phyloP scores from a whole-genome alignment of 306 rosid species.

The Glycyrrhiza uralensis region DNA sequence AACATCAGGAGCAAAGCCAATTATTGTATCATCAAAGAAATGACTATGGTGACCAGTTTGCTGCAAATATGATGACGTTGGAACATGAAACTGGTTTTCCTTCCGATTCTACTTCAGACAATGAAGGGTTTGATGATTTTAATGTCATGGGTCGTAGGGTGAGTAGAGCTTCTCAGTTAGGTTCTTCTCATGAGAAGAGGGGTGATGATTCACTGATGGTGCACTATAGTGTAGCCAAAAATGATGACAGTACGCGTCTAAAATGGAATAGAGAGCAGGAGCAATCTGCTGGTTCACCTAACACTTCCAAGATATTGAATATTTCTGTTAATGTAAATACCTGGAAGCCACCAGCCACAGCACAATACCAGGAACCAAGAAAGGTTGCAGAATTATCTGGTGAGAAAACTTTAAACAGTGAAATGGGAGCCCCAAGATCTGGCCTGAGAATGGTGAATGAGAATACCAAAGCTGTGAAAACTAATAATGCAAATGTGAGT shows the following conservation, averaged over 20 bases:
- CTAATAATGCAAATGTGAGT: slow-evolving; percentile 64
- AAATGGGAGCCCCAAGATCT: slow-evolving; percentile 42
- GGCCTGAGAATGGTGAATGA: slow-evolving; percentile 40
- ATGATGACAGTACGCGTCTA: slow-evolving; percentile 30
- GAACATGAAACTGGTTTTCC: slow-evolving; percentile 58
- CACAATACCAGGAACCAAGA: slow-evolving; percentile 50
- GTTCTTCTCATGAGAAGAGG: slow-evolving; percentile 50
- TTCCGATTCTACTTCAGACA: slow-evolving; percentile 61
- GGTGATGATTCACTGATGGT: slow-evolving; percentile 42
- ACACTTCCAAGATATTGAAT: slow-evolving; percentile 59
- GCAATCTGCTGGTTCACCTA: slow-evolving; percentile 42
- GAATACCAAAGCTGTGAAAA: slow-evolving; percentile 33
- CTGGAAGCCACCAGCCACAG: slow-evolving; percentile 52
- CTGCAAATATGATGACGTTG: slow-evolving; percentile 39
- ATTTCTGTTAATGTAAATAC: slow-evolving; percentile 63
- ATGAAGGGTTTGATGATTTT: slow-evolving; percentile 63
- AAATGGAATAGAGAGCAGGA: slow-evolving; percentile 43
- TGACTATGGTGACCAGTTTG: slow-evolving; percentile 43
- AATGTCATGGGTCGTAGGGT: slow-evolving; percentile 39
- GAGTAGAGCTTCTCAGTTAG: slow-evolving; percentile 49
- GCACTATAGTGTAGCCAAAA: slow-evolving; percentile 52
- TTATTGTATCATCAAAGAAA: slow-evolving; percentile 30
- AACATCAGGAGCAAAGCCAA: slow-evolving; percentile 41
- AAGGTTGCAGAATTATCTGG: slow-evolving; percentile 47
- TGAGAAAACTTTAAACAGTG: slow-evolving; percentile 34